These are phyloP conservation scores for Aspergillus brunneoviolaceus DNA, from an alignment of 2,329 filamentous ascomycete species.

Conservation along the genomic window DNA sequence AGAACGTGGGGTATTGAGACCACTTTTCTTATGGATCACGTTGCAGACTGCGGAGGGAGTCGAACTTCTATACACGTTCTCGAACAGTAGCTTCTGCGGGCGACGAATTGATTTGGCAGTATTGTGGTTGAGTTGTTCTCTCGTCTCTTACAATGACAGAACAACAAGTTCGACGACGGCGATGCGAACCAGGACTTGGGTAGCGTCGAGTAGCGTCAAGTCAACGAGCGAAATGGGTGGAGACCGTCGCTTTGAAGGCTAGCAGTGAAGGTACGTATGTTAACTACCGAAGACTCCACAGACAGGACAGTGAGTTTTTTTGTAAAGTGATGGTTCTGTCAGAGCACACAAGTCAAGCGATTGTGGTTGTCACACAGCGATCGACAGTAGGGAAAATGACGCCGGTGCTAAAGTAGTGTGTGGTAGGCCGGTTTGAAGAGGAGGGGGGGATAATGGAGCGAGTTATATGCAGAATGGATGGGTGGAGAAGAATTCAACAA, in stretches of 20 bases:
- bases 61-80: not conserved
- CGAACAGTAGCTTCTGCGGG: not conserved
- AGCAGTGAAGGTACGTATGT: not conserved
- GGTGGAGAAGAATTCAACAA: not conserved
- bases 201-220: too few relatives aligned
- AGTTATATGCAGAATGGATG: not conserved
- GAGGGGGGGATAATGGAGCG: not conserved
- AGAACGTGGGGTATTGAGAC: constrained; percentile 4
- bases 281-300: not conserved
- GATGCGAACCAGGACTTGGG: too few relatives aligned
- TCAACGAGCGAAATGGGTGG: not conserved
- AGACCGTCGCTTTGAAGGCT: not conserved
- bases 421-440: not conserved
- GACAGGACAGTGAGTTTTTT: not conserved
- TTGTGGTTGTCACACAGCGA: not conserved
- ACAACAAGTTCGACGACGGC: too few relatives aligned
- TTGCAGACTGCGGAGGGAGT: not conserved
- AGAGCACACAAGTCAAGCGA: not conserved
- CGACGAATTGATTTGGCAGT: too few relatives aligned
- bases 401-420: not conserved
- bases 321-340: not conserved
- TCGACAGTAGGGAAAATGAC: not conserved
- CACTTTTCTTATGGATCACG: not conserved
- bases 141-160: too few relatives aligned
- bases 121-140: too few relatives aligned